Base-by-base conservation (phyloP, 2,329 filamentous ascomycete genomes). In the Alternaria longipes region DNA sequence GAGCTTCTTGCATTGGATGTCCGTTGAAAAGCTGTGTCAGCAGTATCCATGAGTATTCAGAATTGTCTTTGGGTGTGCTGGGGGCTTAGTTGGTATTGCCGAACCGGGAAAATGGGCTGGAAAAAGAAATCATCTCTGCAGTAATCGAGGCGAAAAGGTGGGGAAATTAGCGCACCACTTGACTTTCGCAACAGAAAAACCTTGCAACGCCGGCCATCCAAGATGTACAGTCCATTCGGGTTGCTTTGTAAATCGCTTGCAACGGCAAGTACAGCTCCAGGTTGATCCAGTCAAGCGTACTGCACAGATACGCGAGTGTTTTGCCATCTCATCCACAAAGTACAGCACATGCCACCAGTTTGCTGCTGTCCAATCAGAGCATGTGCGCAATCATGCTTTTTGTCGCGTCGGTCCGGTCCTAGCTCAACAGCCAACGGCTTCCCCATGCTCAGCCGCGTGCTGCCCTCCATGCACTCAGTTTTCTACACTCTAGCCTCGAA, bases 141-240 rank as follows among this genome's bases (percentile, higher is more conserved):
- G 18, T 8, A 3, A 4, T 5, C 18, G 16, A 41, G 11, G 38
- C 18, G 8, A 20, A 12, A 41, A 4, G 18, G 38, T 16, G 9
- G 38, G 38, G 38, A 9, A 40, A n/a, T 26, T 8, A 18, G 8
- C n/a, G n/a, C 36, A 40, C 8, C 36, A 18, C n/a, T 40, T 9
- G 8, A 18, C 7, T 18, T 9, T 18, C 36, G 2, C 36, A n/a
- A 0, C 6, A 8, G 14, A n/a, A 0, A 4, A 38, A 38, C 14
- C 4, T n/a, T 1, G 6, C 34, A 5, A 38, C 16, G 4, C 5
- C 16, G 7, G 16, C 0, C 3, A 0, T n/a, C 4, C 34, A 1
- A n/a, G 16, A 5, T 40, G 36, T 18, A 11, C 8, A 11, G 12
- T 18, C 8, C 8, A 8, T 18, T 5, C 8, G 2, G 4, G 7